These are phyloP conservation scores for Cicer judaicum DNA, from an alignment of 306 rosid species.

Conservation along the genomic window DNA sequence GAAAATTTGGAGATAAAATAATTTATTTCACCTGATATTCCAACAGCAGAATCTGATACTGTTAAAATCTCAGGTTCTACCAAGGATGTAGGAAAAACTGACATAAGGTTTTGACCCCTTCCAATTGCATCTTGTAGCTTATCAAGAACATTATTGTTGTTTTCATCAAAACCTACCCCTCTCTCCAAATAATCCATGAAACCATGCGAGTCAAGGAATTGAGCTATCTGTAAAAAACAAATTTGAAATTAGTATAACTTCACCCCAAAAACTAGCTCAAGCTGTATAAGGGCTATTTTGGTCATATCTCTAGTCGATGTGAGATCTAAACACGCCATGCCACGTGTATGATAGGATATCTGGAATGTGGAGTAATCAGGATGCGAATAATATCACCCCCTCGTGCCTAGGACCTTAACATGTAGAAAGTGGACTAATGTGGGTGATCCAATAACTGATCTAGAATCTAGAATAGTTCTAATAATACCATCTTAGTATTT, in stretches of 20 bases:
- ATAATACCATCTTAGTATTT: not conserved
- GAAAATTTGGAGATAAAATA: slow-evolving; percentile 26
- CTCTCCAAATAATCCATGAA: slow-evolving; percentile 94
- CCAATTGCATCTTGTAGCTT: slow-evolving; percentile 97
- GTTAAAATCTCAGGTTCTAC: slow-evolving; percentile 90
- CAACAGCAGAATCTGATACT: slow-evolving; percentile 77
- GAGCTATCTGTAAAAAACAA: slow-evolving; percentile 65
- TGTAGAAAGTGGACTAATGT: not conserved
- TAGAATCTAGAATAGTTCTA: slow-evolving; percentile 5
- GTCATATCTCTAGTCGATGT: not conserved
- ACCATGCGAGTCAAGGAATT: slow-evolving; percentile 91
- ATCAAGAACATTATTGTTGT: slow-evolving; percentile 82
- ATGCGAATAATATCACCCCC: not conserved
- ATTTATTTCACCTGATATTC: slow-evolving; percentile 70
- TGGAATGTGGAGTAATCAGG: not conserved
- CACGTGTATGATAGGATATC: not conserved
- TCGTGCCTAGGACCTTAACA: not conserved
- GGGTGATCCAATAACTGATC: not conserved
- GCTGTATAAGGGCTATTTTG: not conserved
- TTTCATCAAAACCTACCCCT: slow-evolving; percentile 81
- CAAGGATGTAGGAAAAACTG: slow-evolving; percentile 71
- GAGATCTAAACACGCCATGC: not conserved
- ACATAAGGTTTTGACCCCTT: slow-evolving; percentile 95
- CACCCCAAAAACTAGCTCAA: slow-evolving; percentile 3
- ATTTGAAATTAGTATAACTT: slow-evolving; percentile 39